Evolutionary conservation across 257 asterid genomes (phyloP).

Genomic region (Voacanga thouarsii): DNA sequence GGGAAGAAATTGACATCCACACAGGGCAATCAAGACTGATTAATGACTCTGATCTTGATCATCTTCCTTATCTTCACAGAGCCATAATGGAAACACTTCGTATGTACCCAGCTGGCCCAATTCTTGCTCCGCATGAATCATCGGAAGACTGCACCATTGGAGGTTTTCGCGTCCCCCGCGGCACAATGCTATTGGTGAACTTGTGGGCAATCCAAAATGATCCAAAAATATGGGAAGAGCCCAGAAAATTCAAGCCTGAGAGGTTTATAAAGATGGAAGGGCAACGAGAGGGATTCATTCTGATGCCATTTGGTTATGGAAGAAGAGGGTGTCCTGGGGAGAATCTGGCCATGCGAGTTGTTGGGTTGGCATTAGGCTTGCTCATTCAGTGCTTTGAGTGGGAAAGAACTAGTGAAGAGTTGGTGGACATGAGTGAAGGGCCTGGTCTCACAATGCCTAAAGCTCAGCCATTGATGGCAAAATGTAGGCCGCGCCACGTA

Average conservation of each 20-base stretch:
- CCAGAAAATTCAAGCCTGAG: constrained; percentile 29
- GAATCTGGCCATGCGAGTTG: constrained; percentile 13
- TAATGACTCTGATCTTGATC: constrained; percentile 45
- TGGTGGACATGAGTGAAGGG: constrained; percentile 25
- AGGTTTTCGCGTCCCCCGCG: constrained; percentile 24
- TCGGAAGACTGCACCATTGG: constrained; percentile 24
- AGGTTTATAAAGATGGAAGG: constrained; percentile 23
- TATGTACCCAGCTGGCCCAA: constrained; percentile 14
- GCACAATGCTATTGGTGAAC: constrained; percentile 27
- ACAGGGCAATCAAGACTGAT: constrained; percentile 39
- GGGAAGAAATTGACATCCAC: constrained; percentile 39
- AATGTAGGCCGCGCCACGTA: constrained; percentile 18
- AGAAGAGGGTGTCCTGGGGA: constrained; percentile 31
- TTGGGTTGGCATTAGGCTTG: constrained; percentile 15
- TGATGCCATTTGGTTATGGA: constrained; percentile 31
- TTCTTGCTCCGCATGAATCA: constrained; percentile 29
- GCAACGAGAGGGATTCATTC: constrained; percentile 12
- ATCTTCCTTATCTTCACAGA: constrained; percentile 29
- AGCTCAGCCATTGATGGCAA: constrained; percentile 23
- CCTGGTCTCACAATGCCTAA: constrained; percentile 17
- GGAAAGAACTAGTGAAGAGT: constrained; percentile 21
- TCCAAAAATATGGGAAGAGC: constrained; percentile 25
- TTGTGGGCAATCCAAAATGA: constrained; percentile 32
- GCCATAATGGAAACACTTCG: constrained; percentile 26
- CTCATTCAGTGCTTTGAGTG: constrained; percentile 33